These are phyloP conservation scores for Penicillium sumatraense DNA, from an alignment of 2,329 filamentous ascomycete species.

Conservation along the genomic window DNA sequence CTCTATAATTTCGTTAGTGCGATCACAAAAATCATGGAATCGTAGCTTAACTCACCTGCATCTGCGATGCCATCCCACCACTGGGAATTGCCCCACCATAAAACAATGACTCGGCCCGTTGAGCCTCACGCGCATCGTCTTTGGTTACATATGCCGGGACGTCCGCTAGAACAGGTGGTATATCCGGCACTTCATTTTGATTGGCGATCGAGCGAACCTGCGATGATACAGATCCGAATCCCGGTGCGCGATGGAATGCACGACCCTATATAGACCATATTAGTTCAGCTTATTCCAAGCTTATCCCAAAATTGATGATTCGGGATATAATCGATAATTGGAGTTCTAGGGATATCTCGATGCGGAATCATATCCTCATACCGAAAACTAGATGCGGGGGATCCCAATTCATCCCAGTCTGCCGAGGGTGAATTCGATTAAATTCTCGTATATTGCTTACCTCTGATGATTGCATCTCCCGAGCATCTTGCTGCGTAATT, in stretches of 20 bases:
- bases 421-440: background rate
- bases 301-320: too few species aligned
- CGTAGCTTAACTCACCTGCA: slow-evolving; percentile 34
- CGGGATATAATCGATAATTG: slow-evolving; percentile 3
- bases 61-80: slow-evolving; percentile 37
- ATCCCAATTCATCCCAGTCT: background rate
- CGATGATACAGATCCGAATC: slow-evolving; percentile 34
- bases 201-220: slow-evolving; percentile 40
- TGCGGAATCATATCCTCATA: background rate
- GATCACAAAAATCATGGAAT: background rate
- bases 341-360: background rate
- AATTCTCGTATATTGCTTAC: too few species aligned
- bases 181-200: slow-evolving; percentile 34
- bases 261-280: slow-evolving; percentile 28
- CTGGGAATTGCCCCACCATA: slow-evolving; percentile 38
- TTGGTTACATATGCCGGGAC: slow-evolving; percentile 37
- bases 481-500: slow-evolving; percentile 39
- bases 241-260: slow-evolving; percentile 38
- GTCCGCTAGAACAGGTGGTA: slow-evolving; percentile 27
- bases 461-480: slow-evolving; percentile 37
- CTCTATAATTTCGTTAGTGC: slow-evolving; percentile 29
- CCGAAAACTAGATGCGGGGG: background rate
- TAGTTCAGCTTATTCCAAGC: background rate
- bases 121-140: slow-evolving; percentile 37
- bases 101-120: slow-evolving; percentile 30